Evolutionary conservation across 2,329 filamentous ascomycete genomes (phyloP), one percentile per base, ranked within the genome.

Genomic region (Cordyceps cateniannulata): DNA sequence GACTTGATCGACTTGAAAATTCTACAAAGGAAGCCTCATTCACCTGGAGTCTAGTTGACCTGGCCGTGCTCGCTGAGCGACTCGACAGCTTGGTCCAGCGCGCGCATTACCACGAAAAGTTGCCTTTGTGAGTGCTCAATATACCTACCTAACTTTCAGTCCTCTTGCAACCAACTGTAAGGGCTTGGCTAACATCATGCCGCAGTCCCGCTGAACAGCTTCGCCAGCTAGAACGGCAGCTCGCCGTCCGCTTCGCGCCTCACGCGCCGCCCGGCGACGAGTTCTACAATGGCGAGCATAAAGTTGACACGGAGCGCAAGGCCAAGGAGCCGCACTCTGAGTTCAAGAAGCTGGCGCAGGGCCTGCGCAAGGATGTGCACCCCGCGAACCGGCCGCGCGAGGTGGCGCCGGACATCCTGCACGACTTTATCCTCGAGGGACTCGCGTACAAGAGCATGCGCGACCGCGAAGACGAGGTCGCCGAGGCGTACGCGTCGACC

Each of bases 401-500:
- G 1, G 66, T 66, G 7, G 61, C 69, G 2, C 56, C 61, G 1
- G 63, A 65, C 5, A 59, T 71, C 9, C 45, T 72, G 20, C 69
- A 69, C 38, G 70, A 72, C 48, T 72, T 72, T 47, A 66, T 72
- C 42, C 66, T 72, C 16, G 70, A 72, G 8, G 65, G 61, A 14
- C 67, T 72, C 16, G 66, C 70, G 2, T 72, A 71, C 62, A 71
- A 68, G 49, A 70, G 66, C 56, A 72, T 72, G 70, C 63, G 66
- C 18, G 69, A 70, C 32, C 66, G 70, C 16, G 70, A 71, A 4
- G 66, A 68, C 4, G 69, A 72, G 58, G 69, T 72, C 16, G 66
- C 67, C 1, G 65, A 68, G 40, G 70, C 70, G 2, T 67, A 72
- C n/a, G 53, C 51, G 2, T 65, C 67, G 6, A 76, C 75, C 0